Percentiles rank a stretch among this genome's conserved stretches.
Evolutionary conservation across 2,329 filamentous ascomycete genomes (phyloP).

Genomic region (Sclerotinia sclerotiorum): DNA sequence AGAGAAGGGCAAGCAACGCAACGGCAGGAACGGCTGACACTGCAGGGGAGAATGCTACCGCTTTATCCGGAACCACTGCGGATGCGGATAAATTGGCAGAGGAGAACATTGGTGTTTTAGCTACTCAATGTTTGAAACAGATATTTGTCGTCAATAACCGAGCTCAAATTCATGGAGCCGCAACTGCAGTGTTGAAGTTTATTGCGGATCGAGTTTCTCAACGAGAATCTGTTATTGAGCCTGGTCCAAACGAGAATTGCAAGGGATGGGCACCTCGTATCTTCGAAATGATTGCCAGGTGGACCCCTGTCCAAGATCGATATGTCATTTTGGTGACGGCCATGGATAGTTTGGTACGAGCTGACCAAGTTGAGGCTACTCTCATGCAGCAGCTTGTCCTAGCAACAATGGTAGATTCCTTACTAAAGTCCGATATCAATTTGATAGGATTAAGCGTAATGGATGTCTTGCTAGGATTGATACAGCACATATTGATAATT

Average conservation of each 20-base stretch:
- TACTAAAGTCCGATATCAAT: conserved; percentile 86
- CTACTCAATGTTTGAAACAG: conserved; percentile 80
- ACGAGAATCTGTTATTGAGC: conserved; percentile 53
- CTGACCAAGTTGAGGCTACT: conserved; percentile 67
- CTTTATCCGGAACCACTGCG: conserved; percentile 75
- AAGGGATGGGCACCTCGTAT: conserved; percentile 79
- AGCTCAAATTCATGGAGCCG: conserved; percentile 76
- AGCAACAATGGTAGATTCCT: conserved; percentile 74
- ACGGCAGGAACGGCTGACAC: conserved; percentile 73
- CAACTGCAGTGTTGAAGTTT: conserved; percentile 71
- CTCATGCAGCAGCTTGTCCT: conserved; percentile 73
- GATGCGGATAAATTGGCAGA: conserved; percentile 90
- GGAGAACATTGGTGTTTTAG: conserved; percentile 80
- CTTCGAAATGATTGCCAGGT: conserved; percentile 75
- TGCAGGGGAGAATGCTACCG: conserved; percentile 62
- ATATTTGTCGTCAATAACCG: conserved; percentile 83
- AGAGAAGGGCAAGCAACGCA: conserved; percentile 73
- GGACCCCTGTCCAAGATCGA: conserved; percentile 91
- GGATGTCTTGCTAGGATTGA: conserved; percentile 83
- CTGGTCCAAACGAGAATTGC: conserved; percentile 46
- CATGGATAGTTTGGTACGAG: conserved; percentile 71
- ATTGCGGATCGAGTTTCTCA: conserved; percentile 60
- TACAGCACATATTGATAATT: conserved; percentile 78
- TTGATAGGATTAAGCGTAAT: conserved; percentile 95
- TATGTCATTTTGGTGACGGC: conserved; percentile 84